Conservation (phyloP, 176 grass and related monocot species). For the Echinochloa phyllopogon region DNA sequence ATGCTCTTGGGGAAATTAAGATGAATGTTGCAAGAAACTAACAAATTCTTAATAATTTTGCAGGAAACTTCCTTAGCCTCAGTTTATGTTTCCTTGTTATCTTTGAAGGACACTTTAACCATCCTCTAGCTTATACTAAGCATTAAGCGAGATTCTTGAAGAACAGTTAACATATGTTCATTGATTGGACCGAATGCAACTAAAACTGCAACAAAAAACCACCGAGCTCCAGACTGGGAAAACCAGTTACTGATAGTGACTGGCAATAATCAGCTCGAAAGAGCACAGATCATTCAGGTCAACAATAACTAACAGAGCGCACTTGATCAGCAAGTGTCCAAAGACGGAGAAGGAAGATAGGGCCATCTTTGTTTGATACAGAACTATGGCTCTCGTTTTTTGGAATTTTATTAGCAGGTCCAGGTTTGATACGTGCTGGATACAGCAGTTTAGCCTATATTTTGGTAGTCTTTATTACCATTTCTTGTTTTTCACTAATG, state of each 20-base stretch:
- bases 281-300: neutral
- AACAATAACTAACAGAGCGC: neutral
- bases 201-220: neutral
- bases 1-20: neutral
- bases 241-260: neutral
- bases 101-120: neutral
- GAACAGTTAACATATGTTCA: neutral
- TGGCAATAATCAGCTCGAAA: constrained; percentile 1
- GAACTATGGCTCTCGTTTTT: neutral
- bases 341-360: neutral
- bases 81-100: neutral
- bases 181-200: neutral
- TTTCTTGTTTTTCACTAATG: neutral
- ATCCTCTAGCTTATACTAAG: neutral
- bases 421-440: neutral
- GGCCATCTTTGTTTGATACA: neutral
- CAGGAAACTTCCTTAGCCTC: neutral
- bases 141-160: neutral
- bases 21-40: neutral
- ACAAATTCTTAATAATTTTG: neutral
- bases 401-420: neutral
- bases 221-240: neutral
- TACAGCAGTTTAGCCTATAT: neutral
- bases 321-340: neutral
- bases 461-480: too few species aligned